phyloP scores from a whole-genome alignment of 768 basidiomycete species.

The Calvatia gigantea region DNA sequence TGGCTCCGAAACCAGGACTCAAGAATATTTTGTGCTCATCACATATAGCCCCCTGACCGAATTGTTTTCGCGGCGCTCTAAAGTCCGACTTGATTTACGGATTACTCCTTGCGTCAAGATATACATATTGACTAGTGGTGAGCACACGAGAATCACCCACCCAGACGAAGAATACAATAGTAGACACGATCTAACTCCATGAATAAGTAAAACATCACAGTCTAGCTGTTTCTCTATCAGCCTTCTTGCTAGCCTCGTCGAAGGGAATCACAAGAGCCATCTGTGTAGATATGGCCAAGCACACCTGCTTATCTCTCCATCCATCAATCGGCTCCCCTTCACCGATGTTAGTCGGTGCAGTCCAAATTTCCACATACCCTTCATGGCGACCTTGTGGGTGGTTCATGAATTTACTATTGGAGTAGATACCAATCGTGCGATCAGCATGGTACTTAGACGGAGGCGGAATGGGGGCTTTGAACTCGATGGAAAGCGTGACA shows the following conservation, averaged over 20 bases:
- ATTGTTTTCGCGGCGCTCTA: background rate
- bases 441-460: conserved; percentile 36
- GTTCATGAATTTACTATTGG: conserved; percentile 46
- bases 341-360: conserved; percentile 54
- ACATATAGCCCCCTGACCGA: background rate
- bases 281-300: conserved; percentile 58
- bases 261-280: conserved; percentile 50
- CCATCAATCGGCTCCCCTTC: conserved; percentile 36
- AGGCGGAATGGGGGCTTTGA: conserved; percentile 55
- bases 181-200: background rate
- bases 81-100: background rate
- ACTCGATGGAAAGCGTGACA: conserved; percentile 56
- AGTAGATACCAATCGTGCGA: conserved; percentile 58
- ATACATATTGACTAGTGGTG: background rate
- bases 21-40: too few species aligned
- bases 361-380: conserved; percentile 60
- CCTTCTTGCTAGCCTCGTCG: conserved; percentile 33
- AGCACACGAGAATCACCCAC: background rate
- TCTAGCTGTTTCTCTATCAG: conserved; percentile 19
- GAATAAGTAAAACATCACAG: conserved; percentile 13
- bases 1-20: background rate
- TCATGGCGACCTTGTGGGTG: conserved; percentile 58
- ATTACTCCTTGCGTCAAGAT: background rate
- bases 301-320: conserved; percentile 65
- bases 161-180: background rate